phyloP scores from a whole-genome alignment of 768 basidiomycete genomes.

The Infundibulicybe gibba region DNA sequence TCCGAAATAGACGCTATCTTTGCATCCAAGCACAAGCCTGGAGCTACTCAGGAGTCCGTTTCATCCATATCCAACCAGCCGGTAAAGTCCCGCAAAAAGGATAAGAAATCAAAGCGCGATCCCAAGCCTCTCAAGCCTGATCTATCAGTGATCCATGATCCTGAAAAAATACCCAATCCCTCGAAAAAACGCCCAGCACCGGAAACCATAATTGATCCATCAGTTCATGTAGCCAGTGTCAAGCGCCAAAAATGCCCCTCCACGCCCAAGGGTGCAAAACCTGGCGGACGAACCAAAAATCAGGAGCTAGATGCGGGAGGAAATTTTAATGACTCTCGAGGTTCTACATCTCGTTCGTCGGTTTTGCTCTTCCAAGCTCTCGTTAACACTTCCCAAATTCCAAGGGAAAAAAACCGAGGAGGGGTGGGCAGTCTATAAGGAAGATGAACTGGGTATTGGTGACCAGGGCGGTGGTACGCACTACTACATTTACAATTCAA shows the following conservation, averaged over 20 bases:
- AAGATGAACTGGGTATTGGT: conserved; percentile 74
- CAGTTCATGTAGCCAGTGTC: conserved; percentile 24
- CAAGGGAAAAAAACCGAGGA: conserved; percentile 80
- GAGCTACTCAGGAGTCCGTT: neutral
- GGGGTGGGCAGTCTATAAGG: conserved; percentile 77
- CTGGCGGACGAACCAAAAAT: conserved; percentile 5
- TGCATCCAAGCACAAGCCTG: conserved; percentile 44
- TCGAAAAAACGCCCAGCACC: conserved; percentile 39
- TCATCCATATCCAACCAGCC: conserved; percentile 5
- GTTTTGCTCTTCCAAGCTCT: conserved; percentile 22
- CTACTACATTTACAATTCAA: conserved; percentile 1
- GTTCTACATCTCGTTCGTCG: conserved; percentile 54
- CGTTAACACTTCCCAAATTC: conserved; percentile 8
- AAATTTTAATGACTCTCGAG: conserved; percentile 73
- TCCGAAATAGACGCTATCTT: conserved; percentile 90
- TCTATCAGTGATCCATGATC: neutral
- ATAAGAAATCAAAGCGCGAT: conserved; percentile 27
- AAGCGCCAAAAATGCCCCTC: conserved; percentile 24
- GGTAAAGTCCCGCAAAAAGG: conserved; percentile 32
- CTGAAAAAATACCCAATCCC: conserved; percentile 9
- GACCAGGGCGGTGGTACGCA: conserved; percentile 68
- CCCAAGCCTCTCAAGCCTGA: neutral
- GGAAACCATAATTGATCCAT: conserved; percentile 69
- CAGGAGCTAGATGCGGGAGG: conserved; percentile 25
- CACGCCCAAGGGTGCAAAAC: neutral